Evolutionary conservation across 2,329 filamentous ascomycete genomes (phyloP), one percentile per base, ranked within the genome.

Genomic region (Calonectria pseudoturangicola): DNA sequence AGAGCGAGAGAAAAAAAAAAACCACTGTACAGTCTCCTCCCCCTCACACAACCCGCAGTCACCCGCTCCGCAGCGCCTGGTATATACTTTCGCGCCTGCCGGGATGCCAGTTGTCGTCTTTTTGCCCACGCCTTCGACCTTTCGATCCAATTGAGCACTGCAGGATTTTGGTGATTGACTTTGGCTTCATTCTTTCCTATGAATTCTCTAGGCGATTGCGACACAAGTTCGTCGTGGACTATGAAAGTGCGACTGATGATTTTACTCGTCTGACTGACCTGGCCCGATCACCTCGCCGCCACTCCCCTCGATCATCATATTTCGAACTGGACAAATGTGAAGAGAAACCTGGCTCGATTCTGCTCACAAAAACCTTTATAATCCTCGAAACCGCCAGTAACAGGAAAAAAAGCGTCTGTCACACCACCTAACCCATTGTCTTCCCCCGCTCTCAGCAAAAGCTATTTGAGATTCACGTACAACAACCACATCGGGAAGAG

Each of bases 1-100:
- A 76, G 75, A 76, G 43, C 78, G 78, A 77, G 71, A 76, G 74
- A 50, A 71, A 72, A 77, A 72, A 77, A 75, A 50, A 71, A 72
- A 70, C 54, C 68, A 56, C 71, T 73, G 54, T 18, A 25, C 21
- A 41, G 54, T 41, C 54, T 16, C 70, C 71, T 66, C 75, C 71
- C 69, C 66, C 74, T 76, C 75, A 73, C 67, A 65, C 72, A 65
- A 70, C 65, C 70, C 58, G 70, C 70, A 65, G 39, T 72, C 48
- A 65, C 58, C 54, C 51, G 63, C 64, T 50, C 25, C 41, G 25
- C 43, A 68, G 64, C 58, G 25, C 41, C 39, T 56, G 47, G 54
- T 60, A 60, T 60, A 60, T 72, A 48, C 63, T 48, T 64, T 65
- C 39, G 28, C 21, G 28, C 58, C 48, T 45, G 39, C 41, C 70